phyloP scores from a whole-genome alignment of 23 red algal genomes.

The Rhodosorus marinus region DNA sequence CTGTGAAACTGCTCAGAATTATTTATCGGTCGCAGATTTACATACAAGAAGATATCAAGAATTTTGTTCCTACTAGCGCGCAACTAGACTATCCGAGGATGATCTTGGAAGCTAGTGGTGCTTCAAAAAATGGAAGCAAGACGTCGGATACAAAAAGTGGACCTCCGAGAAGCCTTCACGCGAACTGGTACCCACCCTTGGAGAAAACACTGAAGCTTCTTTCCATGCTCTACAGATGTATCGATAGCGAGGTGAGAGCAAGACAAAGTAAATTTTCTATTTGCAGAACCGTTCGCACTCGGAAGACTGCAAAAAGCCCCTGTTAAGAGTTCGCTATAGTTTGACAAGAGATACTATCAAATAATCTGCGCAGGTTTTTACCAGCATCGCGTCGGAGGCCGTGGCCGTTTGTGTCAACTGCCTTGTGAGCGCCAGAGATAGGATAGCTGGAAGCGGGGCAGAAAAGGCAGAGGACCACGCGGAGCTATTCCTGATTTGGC shows the following conservation, averaged over 20 bases:
- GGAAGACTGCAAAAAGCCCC: no score
- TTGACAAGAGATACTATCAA: no score
- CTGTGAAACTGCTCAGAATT: no score
- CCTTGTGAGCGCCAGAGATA: slow-evolving; percentile 23
- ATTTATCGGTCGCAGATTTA: slow-evolving; percentile 69
- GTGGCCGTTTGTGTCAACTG: slow-evolving; percentile 60
- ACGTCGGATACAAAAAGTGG: not conserved
- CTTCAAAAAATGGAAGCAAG: not conserved
- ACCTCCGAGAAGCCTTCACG: slow-evolving; percentile 13
- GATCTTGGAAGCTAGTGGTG: slow-evolving; percentile 10
- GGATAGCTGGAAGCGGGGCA: slow-evolving; percentile 20
- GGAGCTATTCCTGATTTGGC: slow-evolving; percentile 72
- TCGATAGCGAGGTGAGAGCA: slow-evolving; percentile 41
- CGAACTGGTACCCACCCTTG: slow-evolving; percentile 78
- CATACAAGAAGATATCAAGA: slow-evolving; percentile 49
- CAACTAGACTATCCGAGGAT: slow-evolving; percentile 44
- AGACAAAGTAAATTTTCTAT: no score
- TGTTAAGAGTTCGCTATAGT: no score
- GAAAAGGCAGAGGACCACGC: slow-evolving; percentile 48
- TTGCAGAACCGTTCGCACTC: no score
- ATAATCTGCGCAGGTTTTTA: no score
- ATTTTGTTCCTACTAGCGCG: slow-evolving; percentile 26
- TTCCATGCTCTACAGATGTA: slow-evolving; percentile 71
- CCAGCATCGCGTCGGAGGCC: slow-evolving; percentile 70
- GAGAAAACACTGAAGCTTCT: slow-evolving; percentile 58